Evolutionary conservation across 2,329 filamentous ascomycete species (phyloP).

Genomic region (Alternaria brassicicola): DNA sequence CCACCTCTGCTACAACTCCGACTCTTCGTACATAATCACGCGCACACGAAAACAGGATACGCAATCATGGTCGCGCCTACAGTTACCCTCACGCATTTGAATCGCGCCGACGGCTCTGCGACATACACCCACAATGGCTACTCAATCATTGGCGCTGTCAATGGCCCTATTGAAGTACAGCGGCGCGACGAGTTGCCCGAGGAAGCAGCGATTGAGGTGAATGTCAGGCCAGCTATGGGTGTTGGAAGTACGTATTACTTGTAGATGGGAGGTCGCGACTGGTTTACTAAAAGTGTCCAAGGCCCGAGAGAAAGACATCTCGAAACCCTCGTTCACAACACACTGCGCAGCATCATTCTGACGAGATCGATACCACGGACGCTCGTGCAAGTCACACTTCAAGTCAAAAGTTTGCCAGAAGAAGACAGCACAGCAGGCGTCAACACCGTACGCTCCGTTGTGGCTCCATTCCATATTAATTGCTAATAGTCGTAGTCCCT

Average conservation of each 20-base stretch:
- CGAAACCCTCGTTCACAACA: conserved; percentile 74
- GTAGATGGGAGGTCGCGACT: background rate
- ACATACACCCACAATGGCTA: conserved; percentile 78
- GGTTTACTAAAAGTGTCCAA: conserved; percentile 10
- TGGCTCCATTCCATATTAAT: conserved; percentile 7
- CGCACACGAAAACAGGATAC: background rate
- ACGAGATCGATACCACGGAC: conserved; percentile 76
- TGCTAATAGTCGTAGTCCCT: conserved; percentile 64
- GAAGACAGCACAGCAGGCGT: conserved; percentile 68
- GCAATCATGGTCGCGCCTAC: conserved; percentile 36
- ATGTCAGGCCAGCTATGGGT: conserved; percentile 83
- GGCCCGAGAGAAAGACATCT: conserved; percentile 69
- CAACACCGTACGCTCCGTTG: conserved; percentile 58
- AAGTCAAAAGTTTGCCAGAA: conserved; percentile 72
- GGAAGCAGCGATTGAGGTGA: conserved; percentile 87
- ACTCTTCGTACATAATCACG: background rate
- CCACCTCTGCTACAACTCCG: background rate
- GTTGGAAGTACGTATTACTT: conserved; percentile 65
- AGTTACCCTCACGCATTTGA: conserved; percentile 55
- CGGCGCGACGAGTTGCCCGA: conserved; percentile 90
- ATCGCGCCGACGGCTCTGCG: conserved; percentile 79
- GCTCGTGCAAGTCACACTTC: conserved; percentile 81
- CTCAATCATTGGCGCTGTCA: conserved; percentile 82
- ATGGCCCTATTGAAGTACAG: conserved; percentile 89
- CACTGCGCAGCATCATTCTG: conserved; percentile 75